Percentiles rank a stretch among this genome's conserved stretches.
Conservation (phyloP, 768 basidiomycete genomes). For the Neoboletus brunneissimus region DNA sequence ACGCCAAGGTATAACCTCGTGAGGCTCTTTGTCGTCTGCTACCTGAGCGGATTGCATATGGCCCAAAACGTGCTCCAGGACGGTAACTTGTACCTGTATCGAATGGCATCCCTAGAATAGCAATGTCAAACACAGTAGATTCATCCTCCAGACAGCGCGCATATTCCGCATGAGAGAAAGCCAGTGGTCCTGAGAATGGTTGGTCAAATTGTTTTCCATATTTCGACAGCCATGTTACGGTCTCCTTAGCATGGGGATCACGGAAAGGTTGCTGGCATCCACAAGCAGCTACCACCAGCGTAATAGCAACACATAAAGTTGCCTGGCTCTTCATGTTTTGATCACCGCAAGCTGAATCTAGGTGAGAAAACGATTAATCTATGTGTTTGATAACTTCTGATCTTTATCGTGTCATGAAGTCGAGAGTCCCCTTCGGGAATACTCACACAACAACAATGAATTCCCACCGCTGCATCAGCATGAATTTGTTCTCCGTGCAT, state of each 20-base stretch:
- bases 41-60: conserved; percentile 79
- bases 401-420: neutral
- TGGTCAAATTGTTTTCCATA: conserved; percentile 76
- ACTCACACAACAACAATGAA: neutral
- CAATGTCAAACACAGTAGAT: conserved; percentile 47
- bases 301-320: neutral
- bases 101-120: conserved; percentile 77
- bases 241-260: neutral
- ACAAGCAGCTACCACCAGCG: neutral
- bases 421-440: neutral
- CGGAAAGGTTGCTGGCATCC: conserved; percentile 18
- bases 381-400: neutral
- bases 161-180: conserved; percentile 83
- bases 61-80: conserved; percentile 82
- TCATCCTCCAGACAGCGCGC: conserved; percentile 24
- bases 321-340: conserved; percentile 13
- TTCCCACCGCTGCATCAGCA: neutral
- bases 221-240: conserved; percentile 60
- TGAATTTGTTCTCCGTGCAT: neutral
- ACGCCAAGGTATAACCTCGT: conserved; percentile 67
- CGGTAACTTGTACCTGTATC: conserved; percentile 60
- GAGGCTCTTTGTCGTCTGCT: conserved; percentile 62
- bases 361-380: neutral
- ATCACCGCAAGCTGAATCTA: neutral
- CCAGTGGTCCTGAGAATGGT: conserved; percentile 72